Evolutionary conservation across 2,329 filamentous ascomycete genomes (phyloP).

Genomic region (Xylariaceae sp.): DNA sequence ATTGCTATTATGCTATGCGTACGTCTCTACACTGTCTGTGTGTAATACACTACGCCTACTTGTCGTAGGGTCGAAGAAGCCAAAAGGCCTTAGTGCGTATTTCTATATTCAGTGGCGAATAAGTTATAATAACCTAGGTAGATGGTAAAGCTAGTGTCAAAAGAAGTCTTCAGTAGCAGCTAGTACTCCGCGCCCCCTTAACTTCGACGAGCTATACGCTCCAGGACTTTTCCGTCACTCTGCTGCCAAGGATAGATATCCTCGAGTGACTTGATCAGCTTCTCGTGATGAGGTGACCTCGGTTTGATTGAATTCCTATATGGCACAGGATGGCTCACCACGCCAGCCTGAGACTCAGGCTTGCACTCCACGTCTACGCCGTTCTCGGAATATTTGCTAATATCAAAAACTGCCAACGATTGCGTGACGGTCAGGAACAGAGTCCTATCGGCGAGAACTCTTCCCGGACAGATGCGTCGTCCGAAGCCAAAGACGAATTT

Average conservation of each 20-base stretch:
- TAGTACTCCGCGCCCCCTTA: too few species aligned
- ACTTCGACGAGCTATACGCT: background rate
- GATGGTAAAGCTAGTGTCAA: too few species aligned
- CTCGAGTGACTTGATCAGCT: constrained; percentile 30
- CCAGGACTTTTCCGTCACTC: constrained; percentile 12
- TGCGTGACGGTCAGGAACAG: constrained; percentile 49
- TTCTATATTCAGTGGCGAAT: too few species aligned
- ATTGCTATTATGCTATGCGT: too few species aligned
- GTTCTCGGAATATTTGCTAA: constrained; percentile 43
- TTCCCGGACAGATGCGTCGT: constrained; percentile 45
- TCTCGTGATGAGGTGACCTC: constrained; percentile 34
- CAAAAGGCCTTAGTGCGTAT: too few species aligned
- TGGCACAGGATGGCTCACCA: constrained; percentile 37
- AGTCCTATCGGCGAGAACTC: constrained; percentile 42
- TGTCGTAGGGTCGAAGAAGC: too few species aligned
- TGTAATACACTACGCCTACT: too few species aligned
- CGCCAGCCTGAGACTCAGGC: constrained; percentile 29
- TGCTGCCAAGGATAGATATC: constrained; percentile 23
- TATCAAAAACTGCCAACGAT: constrained; percentile 53
- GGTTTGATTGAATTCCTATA: constrained; percentile 34
- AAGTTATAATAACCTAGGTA: too few species aligned
- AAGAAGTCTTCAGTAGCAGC: too few species aligned
- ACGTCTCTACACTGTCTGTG: too few species aligned
- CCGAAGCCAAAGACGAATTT: constrained; percentile 46
- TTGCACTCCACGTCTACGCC: constrained; percentile 39